Conservation (phyloP, 306 rosid genomes). For the Gastrolobium bilobum region DNA sequence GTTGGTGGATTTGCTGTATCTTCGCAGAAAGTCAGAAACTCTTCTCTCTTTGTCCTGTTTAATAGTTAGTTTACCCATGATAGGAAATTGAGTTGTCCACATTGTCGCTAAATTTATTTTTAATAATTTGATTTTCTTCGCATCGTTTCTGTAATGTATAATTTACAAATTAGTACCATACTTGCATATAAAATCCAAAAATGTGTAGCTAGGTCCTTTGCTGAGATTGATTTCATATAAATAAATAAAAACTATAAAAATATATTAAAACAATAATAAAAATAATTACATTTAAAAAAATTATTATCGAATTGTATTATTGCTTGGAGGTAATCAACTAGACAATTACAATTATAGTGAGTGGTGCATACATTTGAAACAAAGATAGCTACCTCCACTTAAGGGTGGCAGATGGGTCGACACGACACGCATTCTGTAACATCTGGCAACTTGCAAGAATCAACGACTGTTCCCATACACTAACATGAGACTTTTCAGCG, state of each 20-base stretch:
- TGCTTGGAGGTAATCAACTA: background rate
- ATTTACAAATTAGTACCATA: background rate
- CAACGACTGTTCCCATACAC: too few species aligned
- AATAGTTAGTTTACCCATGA: conserved; percentile 39
- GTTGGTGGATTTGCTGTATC: conserved; percentile 51
- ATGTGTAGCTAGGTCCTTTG: background rate
- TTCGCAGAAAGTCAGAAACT: conserved; percentile 46
- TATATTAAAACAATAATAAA: background rate
- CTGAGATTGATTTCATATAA: background rate
- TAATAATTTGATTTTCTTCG: background rate
- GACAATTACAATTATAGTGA: background rate
- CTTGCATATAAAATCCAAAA: background rate
- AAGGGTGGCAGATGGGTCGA: too few species aligned
- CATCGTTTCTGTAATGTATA: background rate
- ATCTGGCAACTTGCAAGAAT: too few species aligned
- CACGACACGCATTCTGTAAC: too few species aligned
- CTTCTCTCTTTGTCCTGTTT: conserved; percentile 41
- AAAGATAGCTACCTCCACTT: too few species aligned
- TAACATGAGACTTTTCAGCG: too few species aligned
- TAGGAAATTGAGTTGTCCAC: conserved; percentile 19
- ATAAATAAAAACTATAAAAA: background rate
- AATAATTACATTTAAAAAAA: background rate
- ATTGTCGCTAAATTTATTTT: background rate
- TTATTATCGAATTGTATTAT: background rate
- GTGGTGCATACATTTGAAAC: conserved; percentile 1